Evolutionary conservation across 139 green algal genomes (phyloP).

Genomic region (Dunaliella primolecta): DNA sequence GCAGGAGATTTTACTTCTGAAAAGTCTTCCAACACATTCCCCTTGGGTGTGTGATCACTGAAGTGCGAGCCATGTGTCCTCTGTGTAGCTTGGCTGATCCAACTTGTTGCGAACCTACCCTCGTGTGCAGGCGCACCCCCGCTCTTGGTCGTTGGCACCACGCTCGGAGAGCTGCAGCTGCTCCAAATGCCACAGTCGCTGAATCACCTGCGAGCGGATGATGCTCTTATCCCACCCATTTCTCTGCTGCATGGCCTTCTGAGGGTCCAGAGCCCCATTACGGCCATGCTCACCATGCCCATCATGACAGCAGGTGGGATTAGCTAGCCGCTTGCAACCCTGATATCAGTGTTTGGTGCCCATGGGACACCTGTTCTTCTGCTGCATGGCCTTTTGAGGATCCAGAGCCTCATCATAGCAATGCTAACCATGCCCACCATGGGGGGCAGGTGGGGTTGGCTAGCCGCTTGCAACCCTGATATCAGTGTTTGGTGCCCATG

Average conservation of each 20-base stretch:
- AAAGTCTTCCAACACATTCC: too few relatives aligned
- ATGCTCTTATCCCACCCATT: constrained; percentile 15
- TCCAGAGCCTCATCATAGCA: neutral
- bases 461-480: too few relatives aligned
- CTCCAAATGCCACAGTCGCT: constrained; percentile 11
- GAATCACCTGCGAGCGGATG: neutral
- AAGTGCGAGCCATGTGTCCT: too few relatives aligned
- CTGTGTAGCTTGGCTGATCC: too few relatives aligned
- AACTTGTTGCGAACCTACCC: too few relatives aligned
- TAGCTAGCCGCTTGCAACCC: too few relatives aligned
- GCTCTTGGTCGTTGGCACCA: constrained; percentile 23
- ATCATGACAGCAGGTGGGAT: neutral
- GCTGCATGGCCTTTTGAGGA: neutral
- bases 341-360: too few relatives aligned
- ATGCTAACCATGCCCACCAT: too few relatives aligned
- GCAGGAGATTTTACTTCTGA: too few relatives aligned
- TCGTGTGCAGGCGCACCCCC: constrained; percentile 5
- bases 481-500: neutral
- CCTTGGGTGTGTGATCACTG: too few relatives aligned
- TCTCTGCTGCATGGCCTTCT: constrained; percentile 14
- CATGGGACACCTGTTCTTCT: neutral
- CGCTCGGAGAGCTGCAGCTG: constrained; percentile 23
- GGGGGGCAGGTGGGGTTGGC: too few relatives aligned
- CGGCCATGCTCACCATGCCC: neutral
- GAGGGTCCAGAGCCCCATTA: neutral